phyloP scores from a whole-genome alignment of 306 rosid genomes.

The Lotus japonicus region DNA sequence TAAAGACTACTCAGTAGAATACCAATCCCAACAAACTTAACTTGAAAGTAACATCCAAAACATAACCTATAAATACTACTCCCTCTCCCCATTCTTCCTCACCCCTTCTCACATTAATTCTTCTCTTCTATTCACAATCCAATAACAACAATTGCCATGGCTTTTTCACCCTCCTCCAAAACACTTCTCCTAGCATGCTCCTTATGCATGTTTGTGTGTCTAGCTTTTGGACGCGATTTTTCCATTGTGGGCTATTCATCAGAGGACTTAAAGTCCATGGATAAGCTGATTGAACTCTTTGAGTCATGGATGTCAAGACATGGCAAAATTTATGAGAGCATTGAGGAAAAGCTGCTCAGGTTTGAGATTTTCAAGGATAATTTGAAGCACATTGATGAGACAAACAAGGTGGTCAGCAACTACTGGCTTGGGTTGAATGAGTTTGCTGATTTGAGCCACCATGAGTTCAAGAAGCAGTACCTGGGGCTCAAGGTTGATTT shows the following conservation, averaged over 20 bases:
- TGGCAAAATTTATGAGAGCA: constrained; percentile 39
- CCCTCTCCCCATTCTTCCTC: constrained; percentile 11
- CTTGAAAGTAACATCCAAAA: constrained; percentile 41
- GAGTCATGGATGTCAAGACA: constrained; percentile 63
- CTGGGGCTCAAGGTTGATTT: constrained; percentile 36
- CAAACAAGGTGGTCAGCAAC: constrained; percentile 40
- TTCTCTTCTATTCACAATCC: background rate
- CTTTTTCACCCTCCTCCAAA: constrained; percentile 21
- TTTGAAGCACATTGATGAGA: constrained; percentile 53
- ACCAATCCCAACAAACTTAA: constrained; percentile 23
- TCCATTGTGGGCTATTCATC: constrained; percentile 66
- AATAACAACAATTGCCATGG: constrained; percentile 30
- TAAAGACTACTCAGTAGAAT: constrained; percentile 41
- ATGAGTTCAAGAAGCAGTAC: constrained; percentile 46
- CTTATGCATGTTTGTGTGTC: constrained; percentile 17
- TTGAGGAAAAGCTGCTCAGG: constrained; percentile 60
- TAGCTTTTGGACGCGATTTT: constrained; percentile 32
- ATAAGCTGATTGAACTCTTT: constrained; percentile 48
- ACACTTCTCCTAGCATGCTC: constrained; percentile 26
- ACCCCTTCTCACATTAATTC: constrained; percentile 9
- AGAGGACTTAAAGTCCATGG: constrained; percentile 53
- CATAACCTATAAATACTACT: constrained; percentile 33
- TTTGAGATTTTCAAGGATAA: constrained; percentile 66
- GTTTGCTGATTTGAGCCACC: constrained; percentile 62
- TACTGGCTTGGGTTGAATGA: constrained; percentile 70